Evolutionary conservation across 495 filamentous ascomycete species (phyloP), one percentile per base, ranked within the genome.

Genomic region (Aspergillus bertholletiae): DNA sequence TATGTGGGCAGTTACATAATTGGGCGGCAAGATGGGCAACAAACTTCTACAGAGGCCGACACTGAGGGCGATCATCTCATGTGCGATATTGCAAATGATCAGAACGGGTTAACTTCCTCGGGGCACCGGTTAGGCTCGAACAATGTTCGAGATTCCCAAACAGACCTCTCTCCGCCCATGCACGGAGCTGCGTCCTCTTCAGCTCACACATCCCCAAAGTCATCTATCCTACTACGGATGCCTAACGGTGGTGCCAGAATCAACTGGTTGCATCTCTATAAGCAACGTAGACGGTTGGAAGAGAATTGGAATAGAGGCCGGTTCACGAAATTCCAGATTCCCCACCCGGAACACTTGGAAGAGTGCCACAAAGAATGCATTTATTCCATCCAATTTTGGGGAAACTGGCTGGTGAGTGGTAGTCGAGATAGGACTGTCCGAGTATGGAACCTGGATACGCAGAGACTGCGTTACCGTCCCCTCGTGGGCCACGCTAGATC

Each of bases 291-390:
- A 53, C 80, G 86, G 23, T 75, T 98, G 21, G 94, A 98, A 67
- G 84, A 87, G 6, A 97, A 97, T 69, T 98, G 94, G 94, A 80
- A 88, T 39, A 80, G 84, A 27, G 92, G 88, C 21, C 84, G 83
- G 32, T 96, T 78, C 64, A 84, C 78, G 6, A 95, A 89, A 57
- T 97, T 97, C 67, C 89, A 92, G 68, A 79, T 98, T 7, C 94
- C 94, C 3, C 89, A 95, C 55, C 90, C 89, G 0, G 78, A 86
- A 32, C 77, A 92, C 60, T 81, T 83, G 24, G 83, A 90, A 23
- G 94, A 97, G 63, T 89, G 88, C 3, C 94, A 98, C 61, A 75
- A 71, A 9, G 94, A 98, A 62, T 97, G 93, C 67, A 92, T 98
- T 34, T 98, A 98, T 73, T 92, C 89, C 7, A 86, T 98, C 27